Percentiles rank a stretch among this genome's conserved stretches.
phyloP scores from a whole-genome alignment of 805 yeast species.

The Suhomyces vadensis region DNA sequence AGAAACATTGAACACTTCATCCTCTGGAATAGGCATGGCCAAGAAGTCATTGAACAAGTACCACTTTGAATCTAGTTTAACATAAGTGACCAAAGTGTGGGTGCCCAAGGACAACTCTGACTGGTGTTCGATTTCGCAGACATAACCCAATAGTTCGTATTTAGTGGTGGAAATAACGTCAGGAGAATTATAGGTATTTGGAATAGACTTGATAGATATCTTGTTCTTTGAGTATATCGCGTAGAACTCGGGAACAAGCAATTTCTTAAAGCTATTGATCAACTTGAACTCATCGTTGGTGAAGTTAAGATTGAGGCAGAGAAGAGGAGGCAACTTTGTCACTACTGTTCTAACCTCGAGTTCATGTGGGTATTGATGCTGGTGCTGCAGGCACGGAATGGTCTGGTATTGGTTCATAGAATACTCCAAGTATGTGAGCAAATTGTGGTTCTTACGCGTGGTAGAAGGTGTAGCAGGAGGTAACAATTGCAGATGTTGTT shows the following conservation, averaged over 20 bases:
- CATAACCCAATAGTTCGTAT: constrained; percentile 68
- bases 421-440: constrained; percentile 58
- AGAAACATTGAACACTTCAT: constrained; percentile 73
- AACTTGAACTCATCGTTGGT: constrained; percentile 54
- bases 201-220: constrained; percentile 34
- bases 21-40: constrained; percentile 70
- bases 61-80: constrained; percentile 62
- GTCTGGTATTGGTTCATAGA: constrained; percentile 55
- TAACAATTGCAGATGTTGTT: constrained; percentile 10
- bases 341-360: constrained; percentile 56
- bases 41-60: constrained; percentile 87
- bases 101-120: constrained; percentile 37
- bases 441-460: constrained; percentile 16
- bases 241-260: constrained; percentile 66
- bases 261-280: constrained; percentile 50
- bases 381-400: constrained; percentile 50
- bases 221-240: constrained; percentile 35
- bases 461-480: constrained; percentile 16
- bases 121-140: constrained; percentile 62
- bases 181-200: background rate
- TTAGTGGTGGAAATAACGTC: constrained; percentile 34
- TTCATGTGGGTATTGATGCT: constrained; percentile 33
- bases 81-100: constrained; percentile 62
- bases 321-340: constrained; percentile 60
- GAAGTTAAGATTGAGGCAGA: constrained; percentile 61